Base-by-base conservation (phyloP, 2,329 filamentous ascomycete genomes). In the Penicillium sumatraense region DNA sequence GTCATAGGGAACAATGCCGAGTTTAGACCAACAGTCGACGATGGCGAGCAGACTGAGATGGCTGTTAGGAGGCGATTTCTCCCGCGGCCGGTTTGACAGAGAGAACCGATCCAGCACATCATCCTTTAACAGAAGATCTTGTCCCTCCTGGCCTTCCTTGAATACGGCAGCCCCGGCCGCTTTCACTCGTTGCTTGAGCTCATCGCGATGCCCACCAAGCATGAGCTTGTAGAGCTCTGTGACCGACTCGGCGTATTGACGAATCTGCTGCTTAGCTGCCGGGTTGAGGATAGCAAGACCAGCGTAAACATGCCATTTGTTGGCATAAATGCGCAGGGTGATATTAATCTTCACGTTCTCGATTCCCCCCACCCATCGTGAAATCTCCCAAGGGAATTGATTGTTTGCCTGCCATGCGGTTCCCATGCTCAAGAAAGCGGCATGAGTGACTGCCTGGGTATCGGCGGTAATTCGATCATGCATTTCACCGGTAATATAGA, bases 261-360 rank as follows among this genome's bases (percentile, higher is more conserved):
- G 85, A 68, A 99, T 98, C 77, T 99, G 95, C 73, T 89, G 84
- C 73, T 89, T 90, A 3, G 95, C 95, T 55, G 92, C 89, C 0
- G 95, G 95, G 73, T 99, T 99, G 55, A 99, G 84, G 69, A 99
- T 99, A 10, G 96, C 95, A 8, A 99, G 87, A 0, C 95, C 95
- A 18, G 95, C 95, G 74, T 99, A 99, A 54, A 99, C 95, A 79
- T 99, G 96, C 96, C 96, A 99, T 76, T 98, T 99, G 75, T 97
- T 96, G 57, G 89, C 88, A 79, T 98, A 99, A 78, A 99, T 98
- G 66, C 95, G 92, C 63, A 99, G 81, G 64, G 92, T 98, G 64
- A 98, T 87, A 78, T 99, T 99, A 80, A 98, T 96, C 79, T 99
- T 99, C 67, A 98, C 93, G 74, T 99, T 99, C 76, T 99, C 95